Conservation (phyloP, 768 basidiomycete species). For the Coprinellus micaceus region DNA sequence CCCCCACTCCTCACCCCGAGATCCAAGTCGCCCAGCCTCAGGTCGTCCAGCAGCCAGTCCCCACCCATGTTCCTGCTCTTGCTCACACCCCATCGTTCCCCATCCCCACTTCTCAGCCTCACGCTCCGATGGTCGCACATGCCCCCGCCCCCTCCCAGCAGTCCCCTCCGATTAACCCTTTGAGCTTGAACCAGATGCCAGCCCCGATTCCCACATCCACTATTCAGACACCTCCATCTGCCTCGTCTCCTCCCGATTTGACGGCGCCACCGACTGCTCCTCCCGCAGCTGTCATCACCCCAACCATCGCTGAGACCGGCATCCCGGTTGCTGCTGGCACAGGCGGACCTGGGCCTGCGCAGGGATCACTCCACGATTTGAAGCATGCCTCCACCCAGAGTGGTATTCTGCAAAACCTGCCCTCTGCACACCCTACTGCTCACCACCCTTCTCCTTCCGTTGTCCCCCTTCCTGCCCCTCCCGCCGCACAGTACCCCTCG, state of each 20-base stretch:
- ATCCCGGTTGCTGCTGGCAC: slow-evolving; percentile 62
- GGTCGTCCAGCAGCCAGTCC: slow-evolving; percentile 20
- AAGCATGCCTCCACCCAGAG: slow-evolving; percentile 16
- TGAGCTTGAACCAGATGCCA: slow-evolving; percentile 11
- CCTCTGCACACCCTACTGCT: slow-evolving; percentile 24
- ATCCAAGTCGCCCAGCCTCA: neutral
- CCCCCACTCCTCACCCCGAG: slow-evolving; percentile 14
- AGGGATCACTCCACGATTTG: slow-evolving; percentile 58
- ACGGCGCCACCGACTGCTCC: neutral
- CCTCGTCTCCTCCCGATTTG: neutral
- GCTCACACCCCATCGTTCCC: slow-evolving; percentile 12
- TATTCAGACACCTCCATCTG: neutral
- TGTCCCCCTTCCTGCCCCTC: slow-evolving; percentile 19
- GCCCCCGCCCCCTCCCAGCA: slow-evolving; percentile 37
- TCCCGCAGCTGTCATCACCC: slow-evolving; percentile 27
- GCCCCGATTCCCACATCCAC: neutral
- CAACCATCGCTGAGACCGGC: slow-evolving; percentile 75
- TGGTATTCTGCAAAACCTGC: slow-evolving; percentile 24
- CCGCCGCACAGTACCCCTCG: slow-evolving; percentile 35
- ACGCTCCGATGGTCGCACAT: slow-evolving; percentile 33
- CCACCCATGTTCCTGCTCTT: slow-evolving; percentile 16
- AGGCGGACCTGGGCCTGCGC: slow-evolving; percentile 61
- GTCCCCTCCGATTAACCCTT: slow-evolving; percentile 15
- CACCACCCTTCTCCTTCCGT: slow-evolving; percentile 24
- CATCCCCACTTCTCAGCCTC: slow-evolving; percentile 23